A percentile compares a stretch with the other conserved stretches of the same genome.
Evolutionary conservation across 2,329 filamentous ascomycete species (phyloP).

Genomic region (Penicillium sclerotigenum): DNA sequence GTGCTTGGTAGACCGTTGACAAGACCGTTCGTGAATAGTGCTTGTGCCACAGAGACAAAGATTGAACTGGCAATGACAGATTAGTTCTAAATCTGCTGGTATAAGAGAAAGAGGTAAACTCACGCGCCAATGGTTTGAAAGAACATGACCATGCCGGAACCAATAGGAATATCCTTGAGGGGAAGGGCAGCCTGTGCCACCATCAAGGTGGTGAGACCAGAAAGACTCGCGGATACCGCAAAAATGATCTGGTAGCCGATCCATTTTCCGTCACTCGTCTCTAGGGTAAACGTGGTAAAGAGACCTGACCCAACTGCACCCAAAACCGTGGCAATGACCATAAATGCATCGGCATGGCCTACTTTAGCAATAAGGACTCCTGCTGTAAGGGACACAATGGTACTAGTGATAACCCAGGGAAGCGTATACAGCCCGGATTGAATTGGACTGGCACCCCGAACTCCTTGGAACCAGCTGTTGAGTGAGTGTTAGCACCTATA

Average conservation of each 20-base stretch:
- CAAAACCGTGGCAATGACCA: neutral
- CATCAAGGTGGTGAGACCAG: no score
- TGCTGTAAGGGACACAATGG: conserved; percentile 38
- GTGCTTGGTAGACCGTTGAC: no score
- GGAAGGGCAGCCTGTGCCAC: no score
- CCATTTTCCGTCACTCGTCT: neutral
- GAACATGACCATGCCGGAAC: no score
- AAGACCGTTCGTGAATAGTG: no score
- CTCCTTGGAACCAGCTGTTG: conserved; percentile 45
- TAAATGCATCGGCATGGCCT: neutral
- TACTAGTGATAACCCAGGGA: conserved; percentile 11
- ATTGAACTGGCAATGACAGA: no score
- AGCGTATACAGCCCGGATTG: conserved; percentile 35
- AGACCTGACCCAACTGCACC: neutral
- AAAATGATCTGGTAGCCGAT: neutral
- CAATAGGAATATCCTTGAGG: no score
- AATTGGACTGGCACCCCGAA: conserved; percentile 43
- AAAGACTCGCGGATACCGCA: neutral
- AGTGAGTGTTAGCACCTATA: no score
- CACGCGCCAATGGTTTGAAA: no score
- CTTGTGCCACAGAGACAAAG: no score
- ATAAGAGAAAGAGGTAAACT: no score
- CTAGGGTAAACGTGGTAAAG: neutral
- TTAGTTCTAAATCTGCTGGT: no score
- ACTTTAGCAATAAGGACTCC: conserved; percentile 3